These are phyloP conservation scores for Trametes gibbosa DNA, from an alignment of 768 basidiomycete species.

Conservation along the genomic window DNA sequence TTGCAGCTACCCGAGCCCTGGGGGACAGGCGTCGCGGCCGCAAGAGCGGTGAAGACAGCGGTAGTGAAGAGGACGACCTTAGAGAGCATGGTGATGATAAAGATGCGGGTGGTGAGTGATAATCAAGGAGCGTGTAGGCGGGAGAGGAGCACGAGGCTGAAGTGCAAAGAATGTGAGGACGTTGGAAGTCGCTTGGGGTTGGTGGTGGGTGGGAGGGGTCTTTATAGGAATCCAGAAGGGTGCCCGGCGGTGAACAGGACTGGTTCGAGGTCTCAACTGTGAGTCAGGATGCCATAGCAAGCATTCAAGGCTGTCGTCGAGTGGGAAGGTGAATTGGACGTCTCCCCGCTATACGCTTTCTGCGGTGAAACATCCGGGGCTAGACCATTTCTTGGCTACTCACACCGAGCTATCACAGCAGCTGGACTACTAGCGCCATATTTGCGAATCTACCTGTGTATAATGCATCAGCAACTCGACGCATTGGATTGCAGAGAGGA, in stretches of 20 bases:
- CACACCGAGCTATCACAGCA: too few species aligned
- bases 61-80: slow-evolving; percentile 10
- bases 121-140: slow-evolving; percentile 2
- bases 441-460: too few species aligned
- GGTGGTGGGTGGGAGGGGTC: not conserved
- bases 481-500: too few species aligned
- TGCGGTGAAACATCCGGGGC: too few species aligned
- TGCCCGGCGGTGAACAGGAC: not conserved
- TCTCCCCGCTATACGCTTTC: too few species aligned
- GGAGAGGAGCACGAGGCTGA: slow-evolving; percentile 8
- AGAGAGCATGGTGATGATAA: slow-evolving; percentile 11
- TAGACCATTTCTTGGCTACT: not conserved
- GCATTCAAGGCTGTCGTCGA: not conserved
- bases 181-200: slow-evolving; percentile 8
- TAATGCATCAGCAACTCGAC: too few species aligned
- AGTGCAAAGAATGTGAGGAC: slow-evolving; percentile 9
- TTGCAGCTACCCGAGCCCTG: slow-evolving; percentile 10
- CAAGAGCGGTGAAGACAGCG: slow-evolving; percentile 13
- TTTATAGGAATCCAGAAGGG: not conserved
- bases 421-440: too few species aligned
- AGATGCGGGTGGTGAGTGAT: not conserved
- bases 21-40: slow-evolving; percentile 11
- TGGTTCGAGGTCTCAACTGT: not conserved
- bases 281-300: not conserved
- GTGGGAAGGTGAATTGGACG: too few species aligned